phyloP scores from a whole-genome alignment of 768 basidiomycete species.

The Crucibulum laeve region DNA sequence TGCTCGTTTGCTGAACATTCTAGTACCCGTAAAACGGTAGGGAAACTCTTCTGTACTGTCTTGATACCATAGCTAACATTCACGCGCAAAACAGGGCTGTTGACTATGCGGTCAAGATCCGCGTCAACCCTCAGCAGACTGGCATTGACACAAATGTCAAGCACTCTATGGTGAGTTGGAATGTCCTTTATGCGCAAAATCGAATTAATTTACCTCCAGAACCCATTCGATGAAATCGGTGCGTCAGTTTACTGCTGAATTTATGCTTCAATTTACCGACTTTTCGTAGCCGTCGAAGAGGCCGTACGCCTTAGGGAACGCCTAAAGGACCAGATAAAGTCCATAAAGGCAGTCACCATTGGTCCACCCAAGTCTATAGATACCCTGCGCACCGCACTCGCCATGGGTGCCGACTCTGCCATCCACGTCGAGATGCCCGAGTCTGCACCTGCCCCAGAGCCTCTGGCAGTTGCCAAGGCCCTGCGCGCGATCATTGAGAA shows the following conservation, averaged over 20 bases:
- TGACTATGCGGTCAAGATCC: constrained; percentile 98
- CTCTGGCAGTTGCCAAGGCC: constrained; percentile 85
- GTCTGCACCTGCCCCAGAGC: constrained; percentile 71
- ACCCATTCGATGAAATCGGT: constrained; percentile 99
- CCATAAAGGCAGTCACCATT: constrained; percentile 91
- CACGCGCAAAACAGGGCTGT: constrained; percentile 57
- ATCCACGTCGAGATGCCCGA: constrained; percentile 89
- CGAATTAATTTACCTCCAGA: constrained; percentile 42
- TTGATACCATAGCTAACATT: neutral
- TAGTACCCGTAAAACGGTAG: constrained; percentile 92
- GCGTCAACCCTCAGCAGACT: constrained; percentile 91
- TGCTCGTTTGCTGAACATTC: constrained; percentile 73
- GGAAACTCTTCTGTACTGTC: constrained; percentile 3
- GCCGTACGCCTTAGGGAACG: constrained; percentile 91
- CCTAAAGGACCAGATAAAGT: constrained; percentile 70
- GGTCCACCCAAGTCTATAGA: constrained; percentile 89
- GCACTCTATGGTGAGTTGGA: constrained; percentile 86
- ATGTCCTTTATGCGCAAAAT: neutral
- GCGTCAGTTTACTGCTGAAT: constrained; percentile 8
- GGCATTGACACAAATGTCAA: constrained; percentile 97
- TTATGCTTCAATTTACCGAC: neutral
- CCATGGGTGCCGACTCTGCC: constrained; percentile 94
- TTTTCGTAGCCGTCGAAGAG: constrained; percentile 82
- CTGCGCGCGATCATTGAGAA: constrained; percentile 71
- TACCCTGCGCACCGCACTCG: constrained; percentile 91